Percentiles rank a stretch among this genome's conserved stretches.
Evolutionary conservation across 2,329 filamentous ascomycete genomes (phyloP).

Genomic region (Diatrype stigma): DNA sequence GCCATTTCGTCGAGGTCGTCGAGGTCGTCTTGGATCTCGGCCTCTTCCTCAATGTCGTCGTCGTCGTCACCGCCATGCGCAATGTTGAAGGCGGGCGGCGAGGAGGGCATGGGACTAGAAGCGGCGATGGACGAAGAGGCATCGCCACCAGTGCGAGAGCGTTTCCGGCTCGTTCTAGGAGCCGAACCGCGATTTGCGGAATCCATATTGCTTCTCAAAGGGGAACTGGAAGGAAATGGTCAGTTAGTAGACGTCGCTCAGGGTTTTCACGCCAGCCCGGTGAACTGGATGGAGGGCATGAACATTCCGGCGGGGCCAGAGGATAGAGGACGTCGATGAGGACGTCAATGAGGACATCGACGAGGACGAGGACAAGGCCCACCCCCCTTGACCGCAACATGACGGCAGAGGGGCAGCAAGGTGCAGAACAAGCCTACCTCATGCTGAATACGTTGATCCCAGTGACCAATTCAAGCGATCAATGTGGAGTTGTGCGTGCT

Average conservation of each 20-base stretch:
- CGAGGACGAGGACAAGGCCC: not conserved
- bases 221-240: slow-evolving; percentile 57
- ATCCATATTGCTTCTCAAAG: slow-evolving; percentile 73
- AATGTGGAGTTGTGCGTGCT: too few species aligned
- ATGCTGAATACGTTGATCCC: slow-evolving; percentile 7
- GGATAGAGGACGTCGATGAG: too few species aligned
- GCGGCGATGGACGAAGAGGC: slow-evolving; percentile 47
- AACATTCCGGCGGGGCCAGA: not conserved
- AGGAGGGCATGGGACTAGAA: slow-evolving; percentile 64
- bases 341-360: too few species aligned
- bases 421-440: slow-evolving; percentile 10
- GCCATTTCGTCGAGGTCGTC: slow-evolving; percentile 79
- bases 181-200: slow-evolving; percentile 75
- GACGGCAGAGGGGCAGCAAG: too few species aligned
- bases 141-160: slow-evolving; percentile 49
- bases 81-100: slow-evolving; percentile 60
- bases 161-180: slow-evolving; percentile 49
- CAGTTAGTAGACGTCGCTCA: not conserved
- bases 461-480: not conserved
- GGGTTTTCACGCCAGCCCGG: too few species aligned
- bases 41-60: slow-evolving; percentile 69
- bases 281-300: not conserved
- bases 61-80: slow-evolving; percentile 65
- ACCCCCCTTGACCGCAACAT: not conserved
- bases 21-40: slow-evolving; percentile 66